Base-by-base conservation (phyloP, 2,329 filamentous ascomycete species). In the Pseudopithomyces chartarum region DNA sequence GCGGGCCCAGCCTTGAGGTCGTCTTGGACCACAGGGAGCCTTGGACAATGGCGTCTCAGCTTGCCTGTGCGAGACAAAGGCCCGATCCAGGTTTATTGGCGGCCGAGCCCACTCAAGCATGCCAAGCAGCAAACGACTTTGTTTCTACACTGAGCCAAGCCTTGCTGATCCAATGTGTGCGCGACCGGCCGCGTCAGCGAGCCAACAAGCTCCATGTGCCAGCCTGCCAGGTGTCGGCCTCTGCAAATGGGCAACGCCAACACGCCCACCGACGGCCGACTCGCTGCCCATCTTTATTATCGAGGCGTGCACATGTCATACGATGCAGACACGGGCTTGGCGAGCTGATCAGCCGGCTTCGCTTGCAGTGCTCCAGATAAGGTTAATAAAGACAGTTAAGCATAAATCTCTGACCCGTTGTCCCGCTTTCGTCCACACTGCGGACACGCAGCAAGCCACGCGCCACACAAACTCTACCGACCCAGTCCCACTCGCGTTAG, bases 111-210 rank as follows among this genome's bases (percentile, higher is more conserved):
- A 63, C 63, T 66, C 65, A 68, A 70, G 65, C 65, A 66, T 58
- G 70, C 71, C 70, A 73, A 71, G 71, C 56, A 57, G 55, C 58
- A 66, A 71, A 62, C 61, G 62, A 63, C 62, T 58, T 58, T 63
- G 66, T 70, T 73, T 70, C 64, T 54, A 65, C 60, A 58, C 56
- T 55, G 54, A 56, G 69, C 67, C 70, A 72, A 71, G 67, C 44
- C 60, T 57, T 44, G 52, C 46, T 22, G 55, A 62, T 63, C 38
- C 58, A 64, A 59, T 60, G 57, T 57, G 52, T 61, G 58, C 58
- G 63, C 67, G 69, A 68, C 69, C 68, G 64, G 69, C 71, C 70
- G 70, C 71, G 71, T 73, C 69, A 74, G 66, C 69, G 42, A 48
- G 17, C 52, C 53, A 51, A 44, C 45, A 57, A 54, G 23, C 13